Evolutionary conservation across 768 basidiomycete genomes (phyloP).

Genomic region (Phylloporus rhodoxanthus): DNA sequence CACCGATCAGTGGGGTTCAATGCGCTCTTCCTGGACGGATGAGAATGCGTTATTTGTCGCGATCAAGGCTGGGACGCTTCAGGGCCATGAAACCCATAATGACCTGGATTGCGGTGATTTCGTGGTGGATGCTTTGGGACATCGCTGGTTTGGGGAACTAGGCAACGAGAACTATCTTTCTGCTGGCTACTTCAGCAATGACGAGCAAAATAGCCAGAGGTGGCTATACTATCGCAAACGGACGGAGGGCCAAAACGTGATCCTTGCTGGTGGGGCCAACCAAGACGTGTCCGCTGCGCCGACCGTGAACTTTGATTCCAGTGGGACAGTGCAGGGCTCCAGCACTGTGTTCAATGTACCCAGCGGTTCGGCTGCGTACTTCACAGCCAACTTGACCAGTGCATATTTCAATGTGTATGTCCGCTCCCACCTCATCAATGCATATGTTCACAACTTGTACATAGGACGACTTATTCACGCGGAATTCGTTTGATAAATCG

Average conservation of each 20-base stretch:
- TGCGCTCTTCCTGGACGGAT: slow-evolving; percentile 92
- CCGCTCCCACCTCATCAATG: background rate
- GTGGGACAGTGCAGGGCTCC: slow-evolving; percentile 70
- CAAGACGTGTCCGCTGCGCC: slow-evolving; percentile 74
- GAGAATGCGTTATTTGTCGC: slow-evolving; percentile 76
- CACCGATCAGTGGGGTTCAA: slow-evolving; percentile 81
- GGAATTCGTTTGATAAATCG: slow-evolving; percentile 80
- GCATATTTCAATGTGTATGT: slow-evolving; percentile 74
- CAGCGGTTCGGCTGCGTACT: slow-evolving; percentile 71
- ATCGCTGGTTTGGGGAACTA: slow-evolving; percentile 92
- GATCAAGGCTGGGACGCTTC: slow-evolving; percentile 78
- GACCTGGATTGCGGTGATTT: slow-evolving; percentile 95
- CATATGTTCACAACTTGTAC: slow-evolving; percentile 13
- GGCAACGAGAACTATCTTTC: slow-evolving; percentile 84
- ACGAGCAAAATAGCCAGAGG: slow-evolving; percentile 59
- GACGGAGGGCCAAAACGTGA: slow-evolving; percentile 96
- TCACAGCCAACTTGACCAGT: slow-evolving; percentile 66
- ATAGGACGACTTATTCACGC: slow-evolving; percentile 68
- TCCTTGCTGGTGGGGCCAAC: slow-evolving; percentile 69
- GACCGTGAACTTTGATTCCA: slow-evolving; percentile 44
- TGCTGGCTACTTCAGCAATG: slow-evolving; percentile 69
- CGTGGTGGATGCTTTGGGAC: slow-evolving; percentile 88
- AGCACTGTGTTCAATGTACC: slow-evolving; percentile 71
- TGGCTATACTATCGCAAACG: slow-evolving; percentile 96
- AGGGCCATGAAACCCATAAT: slow-evolving; percentile 89